phyloP scores from a whole-genome alignment of 2,329 filamentous ascomycete species.

The Annulohypoxylon truncatum region DNA sequence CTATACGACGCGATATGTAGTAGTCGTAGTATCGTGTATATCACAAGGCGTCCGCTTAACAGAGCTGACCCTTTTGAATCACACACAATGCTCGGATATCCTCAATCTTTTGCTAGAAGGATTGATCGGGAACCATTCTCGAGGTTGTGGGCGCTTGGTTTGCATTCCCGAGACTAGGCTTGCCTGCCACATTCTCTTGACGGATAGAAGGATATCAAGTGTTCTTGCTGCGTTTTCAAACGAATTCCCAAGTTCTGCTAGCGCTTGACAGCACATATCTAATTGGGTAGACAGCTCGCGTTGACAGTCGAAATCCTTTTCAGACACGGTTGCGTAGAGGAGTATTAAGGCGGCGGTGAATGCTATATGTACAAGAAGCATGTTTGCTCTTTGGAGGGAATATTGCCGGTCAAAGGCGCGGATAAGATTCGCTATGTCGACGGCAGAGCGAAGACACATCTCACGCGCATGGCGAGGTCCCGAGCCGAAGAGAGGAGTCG shows the following conservation, averaged over 20 bases:
- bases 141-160: not conserved
- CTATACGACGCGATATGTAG: not conserved
- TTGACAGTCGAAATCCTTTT: not conserved
- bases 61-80: not conserved
- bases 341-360: not conserved
- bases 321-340: not conserved
- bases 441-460: not conserved
- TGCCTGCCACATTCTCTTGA: not conserved
- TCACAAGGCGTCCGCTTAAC: no score
- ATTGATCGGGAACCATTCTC: not conserved
- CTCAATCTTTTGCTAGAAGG: not conserved
- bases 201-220: not conserved
- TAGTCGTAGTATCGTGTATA: no score
- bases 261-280: not conserved
- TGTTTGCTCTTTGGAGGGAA: not conserved
- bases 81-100: not conserved
- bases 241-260: not conserved
- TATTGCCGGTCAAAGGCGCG: not conserved
- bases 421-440: not conserved
- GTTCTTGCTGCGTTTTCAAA: not conserved
- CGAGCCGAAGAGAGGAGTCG: not conserved
- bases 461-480: not conserved
- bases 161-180: not conserved
- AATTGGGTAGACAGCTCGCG: not conserved
- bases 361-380: not conserved